Base-by-base conservation (phyloP, 805 yeast species). In the Myxozyma kluyveri region DNA sequence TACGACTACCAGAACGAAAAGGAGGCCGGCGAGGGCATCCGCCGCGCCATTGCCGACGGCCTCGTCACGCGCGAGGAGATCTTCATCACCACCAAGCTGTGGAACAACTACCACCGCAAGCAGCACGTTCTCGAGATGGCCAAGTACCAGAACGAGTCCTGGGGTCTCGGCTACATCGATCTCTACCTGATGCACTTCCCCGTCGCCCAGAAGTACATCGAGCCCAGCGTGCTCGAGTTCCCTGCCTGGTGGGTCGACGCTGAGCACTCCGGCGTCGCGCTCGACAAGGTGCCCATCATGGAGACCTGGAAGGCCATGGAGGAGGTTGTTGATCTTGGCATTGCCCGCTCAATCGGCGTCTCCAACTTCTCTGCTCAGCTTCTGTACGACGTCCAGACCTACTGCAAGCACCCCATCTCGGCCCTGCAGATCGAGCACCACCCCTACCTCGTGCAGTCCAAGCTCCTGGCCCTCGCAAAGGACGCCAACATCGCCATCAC, bases 141-240 rank as follows among this genome's bases (percentile, higher is more conserved):
- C 61, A 70, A 81, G 64, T 78, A 75, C 61, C 83, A 86, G 32
- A 74, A 87, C 61, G 60, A 69, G 23, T 95, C 87, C 67, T 73
- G 88, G 73, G 74, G 78, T 12, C 72, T 87, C 60, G 95, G 85
- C 39, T 88, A 88, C 73, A 57, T 88, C 56, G 96, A 88, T 70
- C 71, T 88, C 60, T 86, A 79, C 72, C 83, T 85, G 71, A 86
- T 88, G 67, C 96, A 88, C 68, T 88, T 88, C 82, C 96, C 96
- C 64, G 76, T 88, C 69, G 86, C 96, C 18, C 83, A 82, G 71
- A 83, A 83, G 65, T 87, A 75, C 65, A 32, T 32, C 35, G 41
- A 31, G 33, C 41, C 79, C 80, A 88, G 82, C 56, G 85, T 78
- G 59, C 78, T 77, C 57, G 87, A 87, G 69, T 95, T 95, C 86